Evolutionary conservation across 768 basidiomycete genomes (phyloP), one percentile per base, ranked within the genome.

Genomic region (Boletus reticuloceps): DNA sequence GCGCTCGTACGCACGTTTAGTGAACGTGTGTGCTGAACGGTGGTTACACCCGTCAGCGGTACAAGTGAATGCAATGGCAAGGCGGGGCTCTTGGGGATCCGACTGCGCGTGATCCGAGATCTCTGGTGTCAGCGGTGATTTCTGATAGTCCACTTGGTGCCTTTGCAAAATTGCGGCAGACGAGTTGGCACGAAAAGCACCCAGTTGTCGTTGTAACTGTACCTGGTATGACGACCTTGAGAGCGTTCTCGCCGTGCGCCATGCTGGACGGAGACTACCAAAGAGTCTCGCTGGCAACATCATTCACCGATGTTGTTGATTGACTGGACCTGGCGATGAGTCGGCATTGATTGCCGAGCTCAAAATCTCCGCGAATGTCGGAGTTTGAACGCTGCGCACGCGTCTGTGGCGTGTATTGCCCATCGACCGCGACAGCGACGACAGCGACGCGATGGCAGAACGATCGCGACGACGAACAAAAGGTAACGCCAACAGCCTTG

Each of bases 21-120:
- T 81, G 69, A 98, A 98, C 57, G 89, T 81, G 64, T 98, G 95
- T 6, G 91, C 86, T 10, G 92, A 95, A 3, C 96, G 86, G 56
- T 82, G 80, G 11, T 78, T 78, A 63, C 95, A 98, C 2, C 77
- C 77, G 6, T 77, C 63, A 6, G 84, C 94, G 2, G 91, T 91
- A 70, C 94, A 96, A 5, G 94, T 96, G 64, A 95, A 93, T 1
- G 88, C 89, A 38, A 96, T 76, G 5, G 83, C 84, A 27, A 94
- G 75, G 16, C 79, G 79, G 1, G 88, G 89, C 51, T 88, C 83
- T 41, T 77, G 65, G 34, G 70, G 62, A 41, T 79, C 73, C 5
- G 74, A 72, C 20, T 75, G 55, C 37, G 59, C 41, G 39, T 62
- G 38, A 37, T 59, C 44, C 8, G 58, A 47, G 19, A 56, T 38